A percentile compares a stretch with the other conserved stretches of the same genome.
Conservation (phyloP, 352 stramenopile genomes). For the Phytophthora podocarpi region DNA sequence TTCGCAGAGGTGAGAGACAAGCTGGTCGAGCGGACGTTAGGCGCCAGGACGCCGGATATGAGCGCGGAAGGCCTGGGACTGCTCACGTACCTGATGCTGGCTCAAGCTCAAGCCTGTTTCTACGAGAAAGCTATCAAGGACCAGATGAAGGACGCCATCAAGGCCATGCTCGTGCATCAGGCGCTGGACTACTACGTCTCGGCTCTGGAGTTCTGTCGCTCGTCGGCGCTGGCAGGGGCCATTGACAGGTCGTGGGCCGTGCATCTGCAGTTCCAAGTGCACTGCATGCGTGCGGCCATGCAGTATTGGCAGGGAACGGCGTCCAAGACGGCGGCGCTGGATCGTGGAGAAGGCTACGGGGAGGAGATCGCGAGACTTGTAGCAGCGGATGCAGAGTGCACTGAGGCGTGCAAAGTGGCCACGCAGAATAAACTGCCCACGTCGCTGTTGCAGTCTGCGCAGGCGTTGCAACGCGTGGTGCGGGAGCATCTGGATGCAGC, state of each 20-base stretch:
- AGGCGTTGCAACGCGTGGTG: conserved; percentile 60
- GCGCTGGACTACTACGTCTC: conserved; percentile 68
- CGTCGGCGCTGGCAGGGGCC: conserved; percentile 43
- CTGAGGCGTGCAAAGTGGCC: conserved; percentile 61
- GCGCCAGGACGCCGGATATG: conserved; percentile 60
- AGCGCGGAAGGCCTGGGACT: conserved; percentile 72
- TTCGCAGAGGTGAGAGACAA: conserved; percentile 70
- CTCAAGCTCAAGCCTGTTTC: conserved; percentile 89
- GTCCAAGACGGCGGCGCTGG: conserved; percentile 59
- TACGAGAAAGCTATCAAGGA: conserved; percentile 93
- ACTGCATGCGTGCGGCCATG: conserved; percentile 72
- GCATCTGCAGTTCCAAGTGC: conserved; percentile 73
- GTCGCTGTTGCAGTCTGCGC: conserved; percentile 58
- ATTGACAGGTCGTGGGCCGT: conserved; percentile 74
- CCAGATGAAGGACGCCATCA: conserved; percentile 81
- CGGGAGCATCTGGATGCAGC: conserved; percentile 60
- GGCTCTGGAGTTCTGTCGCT: conserved; percentile 64
- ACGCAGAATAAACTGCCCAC: conserved; percentile 66
- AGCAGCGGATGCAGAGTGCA: conserved; percentile 57
- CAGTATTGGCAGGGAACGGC: conserved; percentile 83
- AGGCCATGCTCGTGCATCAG: conserved; percentile 84
- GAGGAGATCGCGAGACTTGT: conserved; percentile 76
- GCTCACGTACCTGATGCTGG: conserved; percentile 77
- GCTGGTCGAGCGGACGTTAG: conserved; percentile 47
- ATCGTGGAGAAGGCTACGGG: conserved; percentile 66